Conservation (phyloP, 129 eudicot species). For the Helianthus annuus region HanXRQr2.0-SUNRISE NC_035445.2:150938813-150939312, state of each 20-base stretch:
- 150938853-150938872: slow-evolving; percentile 57
- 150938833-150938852: slow-evolving; percentile 41
- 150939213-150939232: too few species aligned
- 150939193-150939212: too few species aligned
- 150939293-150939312: too few species aligned
- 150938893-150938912: slow-evolving; percentile 61
- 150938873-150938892: slow-evolving; percentile 37
- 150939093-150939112: slow-evolving; percentile 17
- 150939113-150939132: slow-evolving; percentile 18
- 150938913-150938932: slow-evolving; percentile 56
- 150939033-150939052: slow-evolving; percentile 24
- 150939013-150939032: slow-evolving; percentile 55
- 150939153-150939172: neutral
- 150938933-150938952: slow-evolving; percentile 67
- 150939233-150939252: too few species aligned
- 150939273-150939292: too few species aligned
- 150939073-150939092: slow-evolving; percentile 17
- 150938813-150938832: slow-evolving; percentile 61
- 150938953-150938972: slow-evolving; percentile 59
- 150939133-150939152: slow-evolving; percentile 9
- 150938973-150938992: slow-evolving; percentile 67
- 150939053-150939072: slow-evolving; percentile 36
- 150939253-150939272: too few species aligned
- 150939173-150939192: too few species aligned
- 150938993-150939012: slow-evolving; percentile 38